A percentile compares a stretch with the other conserved stretches of the same genome.
phyloP scores from a whole-genome alignment of 2,329 filamentous ascomycete species.

The Penicillium sp. region DNA sequence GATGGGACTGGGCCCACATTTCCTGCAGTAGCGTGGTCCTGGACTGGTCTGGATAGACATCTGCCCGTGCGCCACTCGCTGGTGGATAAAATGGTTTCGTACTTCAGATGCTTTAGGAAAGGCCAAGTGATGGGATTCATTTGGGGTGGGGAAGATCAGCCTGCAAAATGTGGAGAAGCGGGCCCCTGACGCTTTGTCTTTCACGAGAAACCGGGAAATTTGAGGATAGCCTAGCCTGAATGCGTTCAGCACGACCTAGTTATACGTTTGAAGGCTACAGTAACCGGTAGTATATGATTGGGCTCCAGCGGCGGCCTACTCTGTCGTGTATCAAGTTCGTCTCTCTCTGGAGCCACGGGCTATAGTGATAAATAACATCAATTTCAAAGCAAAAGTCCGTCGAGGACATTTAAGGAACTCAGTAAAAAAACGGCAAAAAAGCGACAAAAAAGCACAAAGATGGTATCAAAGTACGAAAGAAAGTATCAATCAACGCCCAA shows the following conservation, averaged over 20 bases:
- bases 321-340: not conserved
- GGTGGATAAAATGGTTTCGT: not conserved
- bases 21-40: constrained; percentile 1
- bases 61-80: not conserved
- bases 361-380: not conserved
- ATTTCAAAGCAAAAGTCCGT: not conserved
- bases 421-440: not conserved
- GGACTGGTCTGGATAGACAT: not conserved
- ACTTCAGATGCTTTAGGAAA: not conserved
- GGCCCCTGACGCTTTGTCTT: not conserved
- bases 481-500: constrained; percentile 3
- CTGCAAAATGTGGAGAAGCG: constrained; percentile 15
- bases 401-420: not conserved
- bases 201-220: not conserved
- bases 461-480: constrained; percentile 7
- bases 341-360: not conserved
- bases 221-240: not conserved
- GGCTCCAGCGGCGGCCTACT: not conserved
- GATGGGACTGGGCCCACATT: not conserved
- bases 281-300: not conserved
- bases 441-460: not conserved
- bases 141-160: constrained; percentile 15
- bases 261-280: not conserved
- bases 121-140: not conserved
- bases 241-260: not conserved